Evolutionary conservation across 2,329 filamentous ascomycete species (phyloP).

Genomic region (Botrytis medusae): DNA sequence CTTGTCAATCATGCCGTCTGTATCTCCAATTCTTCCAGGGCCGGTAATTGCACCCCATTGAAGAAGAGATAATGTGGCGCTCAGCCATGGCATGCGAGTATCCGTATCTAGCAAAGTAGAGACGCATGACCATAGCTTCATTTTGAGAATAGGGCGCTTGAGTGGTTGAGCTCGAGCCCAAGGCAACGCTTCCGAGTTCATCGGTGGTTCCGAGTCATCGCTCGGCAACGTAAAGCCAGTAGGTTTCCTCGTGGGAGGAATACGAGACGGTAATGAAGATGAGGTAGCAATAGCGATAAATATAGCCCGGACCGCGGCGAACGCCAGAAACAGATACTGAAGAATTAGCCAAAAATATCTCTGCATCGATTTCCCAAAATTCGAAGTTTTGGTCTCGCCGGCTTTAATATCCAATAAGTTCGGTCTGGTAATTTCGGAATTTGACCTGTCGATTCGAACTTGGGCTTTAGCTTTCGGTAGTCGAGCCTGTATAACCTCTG

Average conservation of each 20-base stretch:
- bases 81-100: slow-evolving; percentile 87
- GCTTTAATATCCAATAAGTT: slow-evolving; percentile 25
- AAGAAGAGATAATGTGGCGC: slow-evolving; percentile 70
- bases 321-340: slow-evolving; percentile 49
- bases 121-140: slow-evolving; percentile 73
- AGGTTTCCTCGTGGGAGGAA: slow-evolving; percentile 36
- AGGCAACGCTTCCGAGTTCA: slow-evolving; percentile 25
- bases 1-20: slow-evolving; percentile 84
- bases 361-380: slow-evolving; percentile 32
- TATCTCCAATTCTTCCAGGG: slow-evolving; percentile 71
- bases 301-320: slow-evolving; percentile 65
- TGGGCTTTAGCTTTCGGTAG: slow-evolving; percentile 38
- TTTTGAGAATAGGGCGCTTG: slow-evolving; percentile 59
- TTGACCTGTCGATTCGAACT: slow-evolving; percentile 38
- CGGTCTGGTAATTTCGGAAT: slow-evolving; percentile 35
- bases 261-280: slow-evolving; percentile 62
- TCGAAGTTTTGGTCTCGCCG: slow-evolving; percentile 27
- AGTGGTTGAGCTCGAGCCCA: slow-evolving; percentile 25
- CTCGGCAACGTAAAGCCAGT: slow-evolving; percentile 32
- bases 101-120: slow-evolving; percentile 72
- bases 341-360: slow-evolving; percentile 52
- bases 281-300: slow-evolving; percentile 64
- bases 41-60: slow-evolving; percentile 73
- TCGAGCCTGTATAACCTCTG: slow-evolving; percentile 47
- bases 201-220: slow-evolving; percentile 31